phyloP scores from a whole-genome alignment of 73 alveolate species.

The Blepharisma japonicum region DNA sequence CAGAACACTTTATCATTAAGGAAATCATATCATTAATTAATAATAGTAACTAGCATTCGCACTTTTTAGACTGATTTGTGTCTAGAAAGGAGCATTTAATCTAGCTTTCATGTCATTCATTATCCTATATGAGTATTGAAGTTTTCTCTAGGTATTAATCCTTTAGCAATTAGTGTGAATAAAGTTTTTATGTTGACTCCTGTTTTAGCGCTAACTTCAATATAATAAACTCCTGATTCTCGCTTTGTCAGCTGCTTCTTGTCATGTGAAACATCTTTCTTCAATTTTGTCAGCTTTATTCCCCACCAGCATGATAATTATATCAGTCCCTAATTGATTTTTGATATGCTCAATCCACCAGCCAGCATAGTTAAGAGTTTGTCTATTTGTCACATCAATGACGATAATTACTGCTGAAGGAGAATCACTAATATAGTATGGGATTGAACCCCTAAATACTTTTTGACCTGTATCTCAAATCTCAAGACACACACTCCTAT shows the following conservation, averaged over 20 bases:
- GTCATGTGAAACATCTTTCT: slow-evolving; percentile 56
- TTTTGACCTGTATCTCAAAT: slow-evolving; percentile 89
- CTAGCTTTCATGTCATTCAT: too few species aligned
- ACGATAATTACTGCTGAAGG: slow-evolving; percentile 66
- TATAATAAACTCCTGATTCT: slow-evolving; percentile 41
- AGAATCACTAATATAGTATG: slow-evolving; percentile 66
- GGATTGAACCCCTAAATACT: slow-evolving; percentile 65
- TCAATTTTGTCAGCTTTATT: slow-evolving; percentile 83
- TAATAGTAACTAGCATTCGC: too few species aligned
- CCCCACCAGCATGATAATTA: slow-evolving; percentile 83
- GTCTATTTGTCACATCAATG: slow-evolving; percentile 62
- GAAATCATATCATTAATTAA: too few species aligned
- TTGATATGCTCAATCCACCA: slow-evolving; percentile 85
- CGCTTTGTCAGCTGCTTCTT: slow-evolving; percentile 50
- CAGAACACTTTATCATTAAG: too few species aligned
- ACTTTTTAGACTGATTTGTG: too few species aligned
- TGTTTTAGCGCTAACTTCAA: slow-evolving; percentile 62
- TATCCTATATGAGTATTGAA: too few species aligned
- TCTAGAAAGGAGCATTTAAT: too few species aligned
- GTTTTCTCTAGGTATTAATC: too few species aligned
- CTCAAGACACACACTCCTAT: slow-evolving; percentile 75
- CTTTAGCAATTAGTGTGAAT: too few species aligned
- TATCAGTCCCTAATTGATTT: slow-evolving; percentile 84
- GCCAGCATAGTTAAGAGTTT: slow-evolving; percentile 55
- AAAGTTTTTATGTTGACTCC: too few species aligned